Base-by-base conservation (phyloP, 371 early-diverging fungal genomes). In the Cladochytrium tenue region DNA sequence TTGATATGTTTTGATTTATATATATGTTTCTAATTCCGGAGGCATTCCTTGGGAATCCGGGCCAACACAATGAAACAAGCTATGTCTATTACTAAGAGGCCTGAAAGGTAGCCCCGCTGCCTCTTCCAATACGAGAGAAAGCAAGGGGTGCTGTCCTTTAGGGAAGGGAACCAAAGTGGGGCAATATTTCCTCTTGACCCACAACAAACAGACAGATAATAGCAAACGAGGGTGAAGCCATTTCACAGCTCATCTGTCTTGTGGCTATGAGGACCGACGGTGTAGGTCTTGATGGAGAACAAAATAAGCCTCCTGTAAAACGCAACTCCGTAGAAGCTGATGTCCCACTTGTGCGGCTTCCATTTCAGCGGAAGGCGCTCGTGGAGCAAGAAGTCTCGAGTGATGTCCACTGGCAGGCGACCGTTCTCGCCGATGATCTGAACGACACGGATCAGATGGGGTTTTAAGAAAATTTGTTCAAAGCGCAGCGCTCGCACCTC, bases 341-440 rank as follows among this genome's bases (percentile, higher is more conserved):
- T 51, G 27, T 67, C 57, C 67, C 61, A 62, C 25, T 32, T 23
- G 28, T 62, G 61, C 17, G 60, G 53, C 28, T 62, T 62, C 67
- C 67, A 67, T 33, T 67, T 67, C 27, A 53, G 27, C 1, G 67
- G 67, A 20, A 67, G 51, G 4, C 67, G 32, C 33, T 67, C 67
- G 50, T 67, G 27, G 36, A 67, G 13, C 23, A 67, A 56, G 57
- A 67, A 67, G 62, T 67, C 67, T 33, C 32, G 13, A 1, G 62
- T 51, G 32, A 67, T 60, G 34, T 67, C 67, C 15, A 56, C 67
- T 3, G 36, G 35, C 7, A 67, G 67, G 2, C 62, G n/a, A 15
- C 62, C 62, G 30, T 67, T 56, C 28, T 60, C 27, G 1, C 67
- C 67, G 32, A 67, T n/a, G 25, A 64, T 58, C 65, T 64, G 0